Base-by-base conservation (phyloP, 1,284 basidiomycete genomes). In the Pseudozyma thailandica region DNA sequence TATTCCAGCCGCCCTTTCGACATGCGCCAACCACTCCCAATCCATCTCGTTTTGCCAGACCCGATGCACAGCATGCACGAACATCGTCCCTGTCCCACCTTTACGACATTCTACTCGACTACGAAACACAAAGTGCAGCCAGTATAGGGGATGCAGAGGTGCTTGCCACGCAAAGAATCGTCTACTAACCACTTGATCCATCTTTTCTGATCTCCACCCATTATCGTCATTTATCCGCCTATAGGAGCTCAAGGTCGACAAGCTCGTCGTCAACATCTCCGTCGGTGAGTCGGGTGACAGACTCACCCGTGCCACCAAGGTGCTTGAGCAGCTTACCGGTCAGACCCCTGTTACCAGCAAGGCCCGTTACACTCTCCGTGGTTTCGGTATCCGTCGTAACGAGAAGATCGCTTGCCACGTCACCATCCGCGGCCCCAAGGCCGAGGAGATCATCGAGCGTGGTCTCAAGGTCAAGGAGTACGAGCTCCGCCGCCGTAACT, bases 211-310 rank as follows among this genome's bases (percentile, higher is more conserved):
- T 9, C 16, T 21, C 12, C 33, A 8, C 43, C 21, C 13, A 39
- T 12, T 27, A 39, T 18, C n/a, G 2, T 25, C 15, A 2, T n/a
- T 13, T 38, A n/a, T 45, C 15, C 27, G 25, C 31, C 28, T 33
- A 66, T 72, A 90, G 88, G 94, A 98, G 88, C 92, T 93, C 81
- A 89, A 89, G 82, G 94, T 98, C 84, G 94, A 97, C 87, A 98
- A 98, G 89, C 91, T 98, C 85, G 94, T 98, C 87, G 94, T 98
- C 89, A 98, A 98, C 90, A 98, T 98, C 86, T 98, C 94, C 82
- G 96, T 98, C 82, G 95, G 96, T 85, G 95, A 98, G 88, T 97
- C 94, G 81, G 95, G 95, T 87, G 95, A 98, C 90, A 90, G 95
- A 85, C 88, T 98, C 81, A 99, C 96, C 78, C 92, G 96, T 87